Evolutionary conservation across 345 rosid genomes (phyloP), one percentile per base, ranked within the genome.

Genomic region (Sonneratia alba): DNA sequence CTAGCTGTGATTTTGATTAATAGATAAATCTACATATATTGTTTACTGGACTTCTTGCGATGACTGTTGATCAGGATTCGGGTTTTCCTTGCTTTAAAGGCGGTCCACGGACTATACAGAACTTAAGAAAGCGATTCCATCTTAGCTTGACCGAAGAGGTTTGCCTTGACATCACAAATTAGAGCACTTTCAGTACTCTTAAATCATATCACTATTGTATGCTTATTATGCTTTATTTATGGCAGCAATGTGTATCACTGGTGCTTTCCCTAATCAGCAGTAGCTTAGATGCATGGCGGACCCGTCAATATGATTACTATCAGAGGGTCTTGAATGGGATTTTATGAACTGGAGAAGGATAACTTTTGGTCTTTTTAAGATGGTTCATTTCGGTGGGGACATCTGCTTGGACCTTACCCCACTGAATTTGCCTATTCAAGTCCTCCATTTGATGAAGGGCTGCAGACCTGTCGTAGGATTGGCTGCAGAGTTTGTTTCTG

Each of bases 21-120:
- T 16, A 15, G 6, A 53, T 53, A n/a, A 7, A 57, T 62, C 66
- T 62, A 34, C 18, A 0, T 32, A 13, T 36, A 6, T 32, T 62
- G 38, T 62, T n/a, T 11, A 53, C 64, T 66, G 34, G 48, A 36
- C 66, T 37, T 34, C 66, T 36, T 22, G 14, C 64, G 15, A 38
- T 80, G 49, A 68, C 11, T 69, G n/a, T 69, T 67, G 67, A 78
- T 78, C 83, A 95, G 98, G 98, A 95, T 71, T 95, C 98, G 43
- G 99, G 97, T 53, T 95, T 89, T 79, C 99, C 99, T 48, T 95
- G 99, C 86, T 95, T 95, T 82, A 95, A 91, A 87, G 99, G 98
- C 40, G 98, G 98, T 72, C 92, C 92, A 12, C 88, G 98, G 67
- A 88, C 97, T 6, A 89, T 95, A 79, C 99, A 92, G 71, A 95